Percentiles rank a stretch among this genome's conserved stretches.
phyloP scores from a whole-genome alignment of 2,329 filamentous ascomycete genomes.

The Penicillium psychrosexuale region DNA sequence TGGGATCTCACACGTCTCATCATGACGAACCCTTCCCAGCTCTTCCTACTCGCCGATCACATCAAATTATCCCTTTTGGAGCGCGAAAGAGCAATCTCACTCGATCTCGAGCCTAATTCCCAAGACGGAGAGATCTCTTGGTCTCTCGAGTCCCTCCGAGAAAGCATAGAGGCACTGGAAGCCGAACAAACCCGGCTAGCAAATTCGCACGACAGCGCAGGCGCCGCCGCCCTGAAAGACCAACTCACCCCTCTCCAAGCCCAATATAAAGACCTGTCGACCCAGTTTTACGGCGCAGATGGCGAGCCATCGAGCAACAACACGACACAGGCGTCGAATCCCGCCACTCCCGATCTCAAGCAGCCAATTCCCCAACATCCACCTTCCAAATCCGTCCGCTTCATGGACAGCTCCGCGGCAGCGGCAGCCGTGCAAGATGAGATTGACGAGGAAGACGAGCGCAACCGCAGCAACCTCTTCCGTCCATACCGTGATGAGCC shows the following conservation, averaged over 20 bases:
- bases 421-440: constrained; percentile 30
- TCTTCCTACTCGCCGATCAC: constrained; percentile 91
- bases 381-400: constrained; percentile 74
- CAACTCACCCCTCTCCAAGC: constrained; percentile 66
- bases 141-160: constrained; percentile 80
- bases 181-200: constrained; percentile 62
- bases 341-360: constrained; percentile 41
- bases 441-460: constrained; percentile 49
- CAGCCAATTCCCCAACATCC: constrained; percentile 46
- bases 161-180: constrained; percentile 70
- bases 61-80: constrained; percentile 95
- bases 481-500: constrained; percentile 59
- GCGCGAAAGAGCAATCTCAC: constrained; percentile 76
- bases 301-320: constrained; percentile 59
- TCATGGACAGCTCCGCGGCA: constrained; percentile 63
- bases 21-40: constrained; percentile 63
- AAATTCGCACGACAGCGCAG: constrained; percentile 50
- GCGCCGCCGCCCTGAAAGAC: constrained; percentile 55
- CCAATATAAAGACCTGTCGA: constrained; percentile 72
- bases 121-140: constrained; percentile 87
- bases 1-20: constrained; percentile 22
- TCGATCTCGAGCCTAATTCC: constrained; percentile 72
- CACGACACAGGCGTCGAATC: constrained; percentile 48
- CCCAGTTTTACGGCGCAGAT: constrained; percentile 72
- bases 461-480: constrained; percentile 59